Percentiles rank a stretch among this genome's conserved stretches.
phyloP scores from a whole-genome alignment of 1,284 basidiomycete genomes.

The Pyrrhoderma noxium region DNA sequence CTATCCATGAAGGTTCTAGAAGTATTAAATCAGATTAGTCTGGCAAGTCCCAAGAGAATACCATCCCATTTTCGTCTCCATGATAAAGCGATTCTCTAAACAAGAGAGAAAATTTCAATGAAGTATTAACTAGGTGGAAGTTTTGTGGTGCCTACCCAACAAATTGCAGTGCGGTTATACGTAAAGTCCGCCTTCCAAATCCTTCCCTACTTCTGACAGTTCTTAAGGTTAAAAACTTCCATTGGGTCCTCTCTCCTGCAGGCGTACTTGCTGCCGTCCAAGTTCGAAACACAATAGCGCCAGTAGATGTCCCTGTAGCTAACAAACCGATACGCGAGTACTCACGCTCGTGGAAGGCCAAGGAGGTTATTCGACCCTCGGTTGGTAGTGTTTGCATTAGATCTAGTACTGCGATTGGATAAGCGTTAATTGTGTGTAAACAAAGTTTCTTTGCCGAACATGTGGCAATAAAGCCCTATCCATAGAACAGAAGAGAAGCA shows the following conservation, averaged over 20 bases:
- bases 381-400: conserved; percentile 33
- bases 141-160: conserved; percentile 44
- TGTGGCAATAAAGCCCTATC: conserved; percentile 75
- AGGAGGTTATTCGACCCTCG: conserved; percentile 43
- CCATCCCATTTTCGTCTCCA: conserved; percentile 58
- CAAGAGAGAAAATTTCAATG: conserved; percentile 14
- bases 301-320: conserved; percentile 61
- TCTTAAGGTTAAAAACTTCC: conserved; percentile 64
- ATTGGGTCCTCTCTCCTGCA: conserved; percentile 51
- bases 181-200: conserved; percentile 30
- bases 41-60: conserved; percentile 56
- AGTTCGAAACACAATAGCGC: conserved; percentile 59
- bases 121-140: not conserved
- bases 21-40: conserved; percentile 35
- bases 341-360: conserved; percentile 79
- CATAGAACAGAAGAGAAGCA: conserved; percentile 11
- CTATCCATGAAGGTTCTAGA: no score
- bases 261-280: conserved; percentile 71
- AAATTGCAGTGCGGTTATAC: conserved; percentile 62
- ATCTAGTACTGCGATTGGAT: conserved; percentile 61
- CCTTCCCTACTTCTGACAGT: conserved; percentile 45
- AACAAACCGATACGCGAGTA: conserved; percentile 63
- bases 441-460: conserved; percentile 63
- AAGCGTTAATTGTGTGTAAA: conserved; percentile 78
- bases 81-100: conserved; percentile 55